Evolutionary conservation across 192 early-diverging fungal genomes (phyloP).

Genomic region (Coemansia sp.): DNA sequence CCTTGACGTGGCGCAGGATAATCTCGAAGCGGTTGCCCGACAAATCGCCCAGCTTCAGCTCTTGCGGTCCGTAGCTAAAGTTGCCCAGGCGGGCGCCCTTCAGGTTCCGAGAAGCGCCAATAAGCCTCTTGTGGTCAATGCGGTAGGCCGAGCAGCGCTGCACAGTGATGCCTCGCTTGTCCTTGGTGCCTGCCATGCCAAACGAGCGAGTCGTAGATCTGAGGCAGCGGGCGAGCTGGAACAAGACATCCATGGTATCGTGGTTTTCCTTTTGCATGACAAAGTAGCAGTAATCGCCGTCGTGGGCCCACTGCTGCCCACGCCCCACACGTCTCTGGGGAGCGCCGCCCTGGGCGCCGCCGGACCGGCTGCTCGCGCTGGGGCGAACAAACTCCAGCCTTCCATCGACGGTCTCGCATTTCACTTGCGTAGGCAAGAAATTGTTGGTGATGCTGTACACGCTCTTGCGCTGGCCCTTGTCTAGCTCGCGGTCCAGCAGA

Average conservation of each 20-base stretch:
- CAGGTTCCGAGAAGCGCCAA: slow-evolving; percentile 15
- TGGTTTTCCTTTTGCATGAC: slow-evolving; percentile 88
- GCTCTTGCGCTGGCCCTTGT: slow-evolving; percentile 34
- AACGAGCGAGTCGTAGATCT: slow-evolving; percentile 53
- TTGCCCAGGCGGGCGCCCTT: slow-evolving; percentile 62
- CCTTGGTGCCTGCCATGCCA: slow-evolving; percentile 92
- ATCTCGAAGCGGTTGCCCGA: slow-evolving; percentile 90
- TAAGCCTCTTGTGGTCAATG: slow-evolving; percentile 45
- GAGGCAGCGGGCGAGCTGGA: slow-evolving; percentile 33
- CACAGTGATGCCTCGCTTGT: slow-evolving; percentile 84
- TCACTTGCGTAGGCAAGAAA: slow-evolving; percentile 33
- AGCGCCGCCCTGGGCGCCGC: background rate
- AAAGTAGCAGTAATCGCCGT: slow-evolving; percentile 81
- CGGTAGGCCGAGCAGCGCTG: slow-evolving; percentile 75
- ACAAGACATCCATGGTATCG: slow-evolving; percentile 87
- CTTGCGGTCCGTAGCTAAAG: slow-evolving; percentile 64
- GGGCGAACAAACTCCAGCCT: slow-evolving; percentile 34
- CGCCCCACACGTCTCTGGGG: background rate
- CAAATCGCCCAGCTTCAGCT: slow-evolving; percentile 80
- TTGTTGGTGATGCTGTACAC: slow-evolving; percentile 55
- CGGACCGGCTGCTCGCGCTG: background rate
- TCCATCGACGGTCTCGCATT: slow-evolving; percentile 42
- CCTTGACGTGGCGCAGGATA: slow-evolving; percentile 63
- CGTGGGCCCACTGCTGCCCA: slow-evolving; percentile 52
- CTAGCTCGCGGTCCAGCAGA: slow-evolving; percentile 26